Percentiles rank a stretch among this genome's conserved stretches.
Conservation (phyloP, 768 basidiomycete genomes). For the Mycena albidolilacea region DNA sequence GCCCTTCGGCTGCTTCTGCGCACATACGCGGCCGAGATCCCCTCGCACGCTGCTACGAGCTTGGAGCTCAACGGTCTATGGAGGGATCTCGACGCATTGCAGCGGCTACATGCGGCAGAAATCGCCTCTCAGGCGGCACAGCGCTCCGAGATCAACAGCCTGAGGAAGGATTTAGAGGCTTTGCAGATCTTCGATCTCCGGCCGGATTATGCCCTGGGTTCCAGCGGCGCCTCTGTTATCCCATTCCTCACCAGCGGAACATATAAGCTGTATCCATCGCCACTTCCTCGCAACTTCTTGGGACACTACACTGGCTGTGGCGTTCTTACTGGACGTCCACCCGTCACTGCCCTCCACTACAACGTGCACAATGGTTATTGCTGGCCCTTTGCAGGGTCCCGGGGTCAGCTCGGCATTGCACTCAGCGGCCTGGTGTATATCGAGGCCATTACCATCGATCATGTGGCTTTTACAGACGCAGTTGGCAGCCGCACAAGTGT, state of each 20-base stretch:
- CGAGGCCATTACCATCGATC: slow-evolving; percentile 89
- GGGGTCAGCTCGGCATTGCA: slow-evolving; percentile 87
- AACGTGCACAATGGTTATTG: slow-evolving; percentile 88
- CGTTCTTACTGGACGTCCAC: slow-evolving; percentile 80
- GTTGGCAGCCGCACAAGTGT: slow-evolving; percentile 81
- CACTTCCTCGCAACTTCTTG: slow-evolving; percentile 62
- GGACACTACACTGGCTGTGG: slow-evolving; percentile 73
- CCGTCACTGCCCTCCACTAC: slow-evolving; percentile 88
- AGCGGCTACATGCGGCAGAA: slow-evolving; percentile 50
- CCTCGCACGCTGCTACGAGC: slow-evolving; percentile 58
- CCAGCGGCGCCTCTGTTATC: slow-evolving; percentile 85
- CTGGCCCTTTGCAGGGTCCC: slow-evolving; percentile 88
- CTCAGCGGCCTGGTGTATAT: slow-evolving; percentile 83
- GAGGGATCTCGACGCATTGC: slow-evolving; percentile 69
- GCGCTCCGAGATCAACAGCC: slow-evolving; percentile 59
- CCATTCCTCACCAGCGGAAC: slow-evolving; percentile 87
- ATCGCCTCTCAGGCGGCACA: slow-evolving; percentile 57
- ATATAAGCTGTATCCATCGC: slow-evolving; percentile 72
- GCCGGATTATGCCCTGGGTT: slow-evolving; percentile 89
- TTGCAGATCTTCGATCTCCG: slow-evolving; percentile 62
- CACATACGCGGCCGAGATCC: slow-evolving; percentile 58
- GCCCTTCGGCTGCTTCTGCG: too few relatives aligned
- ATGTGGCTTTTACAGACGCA: slow-evolving; percentile 86
- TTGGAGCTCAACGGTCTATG: slow-evolving; percentile 64
- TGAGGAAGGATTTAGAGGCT: slow-evolving; percentile 50